A percentile compares a stretch with the other conserved stretches of the same genome.
phyloP scores from a whole-genome alignment of 2,329 filamentous ascomycete species.

The Nigrospora osmanthi region DNA sequence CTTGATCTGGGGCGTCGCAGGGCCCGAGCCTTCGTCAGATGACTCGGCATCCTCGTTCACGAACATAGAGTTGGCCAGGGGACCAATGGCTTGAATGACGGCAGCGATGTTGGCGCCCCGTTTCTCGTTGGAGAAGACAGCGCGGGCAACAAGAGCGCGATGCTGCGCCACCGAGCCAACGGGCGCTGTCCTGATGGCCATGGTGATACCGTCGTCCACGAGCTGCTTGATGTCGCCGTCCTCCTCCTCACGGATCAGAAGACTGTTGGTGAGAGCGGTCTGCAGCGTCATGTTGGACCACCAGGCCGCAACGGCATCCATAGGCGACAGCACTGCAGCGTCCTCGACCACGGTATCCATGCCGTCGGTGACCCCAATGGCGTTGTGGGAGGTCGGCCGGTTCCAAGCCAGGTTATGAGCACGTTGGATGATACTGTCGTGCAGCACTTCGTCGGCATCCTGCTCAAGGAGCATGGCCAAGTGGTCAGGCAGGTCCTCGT shows the following conservation, averaged over 20 bases:
- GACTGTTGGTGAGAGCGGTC: constrained; percentile 54
- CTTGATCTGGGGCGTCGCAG: constrained; percentile 35
- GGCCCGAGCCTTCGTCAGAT: constrained; percentile 3
- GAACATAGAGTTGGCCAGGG: constrained; percentile 26
- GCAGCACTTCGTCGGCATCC: constrained; percentile 76
- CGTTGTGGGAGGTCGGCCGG: constrained; percentile 61
- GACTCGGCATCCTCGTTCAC: constrained; percentile 12
- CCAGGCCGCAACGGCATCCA: constrained; percentile 89
- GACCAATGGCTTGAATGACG: constrained; percentile 44
- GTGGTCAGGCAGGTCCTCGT: constrained; percentile 68
- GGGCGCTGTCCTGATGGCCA: constrained; percentile 68
- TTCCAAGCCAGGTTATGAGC: constrained; percentile 91
- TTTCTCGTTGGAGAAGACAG: constrained; percentile 45
- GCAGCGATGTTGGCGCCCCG: constrained; percentile 49
- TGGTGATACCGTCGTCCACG: constrained; percentile 44
- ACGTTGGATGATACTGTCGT: constrained; percentile 69
- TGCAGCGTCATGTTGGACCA: constrained; percentile 72
- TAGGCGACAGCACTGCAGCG: constrained; percentile 72
- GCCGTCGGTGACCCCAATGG: constrained; percentile 55
- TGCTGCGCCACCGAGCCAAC: constrained; percentile 65
- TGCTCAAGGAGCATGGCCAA: constrained; percentile 68
- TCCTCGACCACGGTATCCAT: constrained; percentile 84
- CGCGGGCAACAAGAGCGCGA: constrained; percentile 51
- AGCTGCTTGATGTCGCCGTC: constrained; percentile 27
- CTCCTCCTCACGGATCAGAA: constrained; percentile 45